A percentile compares a stretch with the other conserved stretches of the same genome.
phyloP scores from a whole-genome alignment of 805 yeast species.

The Wickerhamiella kurtzmanii region DNA sequence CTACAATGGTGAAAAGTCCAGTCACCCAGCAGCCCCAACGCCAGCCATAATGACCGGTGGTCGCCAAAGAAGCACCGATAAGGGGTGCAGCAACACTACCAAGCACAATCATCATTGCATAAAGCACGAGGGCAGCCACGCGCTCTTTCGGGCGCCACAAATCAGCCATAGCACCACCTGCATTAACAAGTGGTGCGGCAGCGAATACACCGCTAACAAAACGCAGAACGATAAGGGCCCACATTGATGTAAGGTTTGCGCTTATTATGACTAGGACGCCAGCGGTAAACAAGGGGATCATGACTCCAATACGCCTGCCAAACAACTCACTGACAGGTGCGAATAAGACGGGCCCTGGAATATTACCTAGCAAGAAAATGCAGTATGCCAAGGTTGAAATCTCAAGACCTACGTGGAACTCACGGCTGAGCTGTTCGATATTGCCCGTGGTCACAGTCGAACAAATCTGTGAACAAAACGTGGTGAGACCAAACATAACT shows the following conservation, averaged over 20 bases:
- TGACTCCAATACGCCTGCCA: conserved; percentile 38
- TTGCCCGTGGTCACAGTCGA: conserved; percentile 40
- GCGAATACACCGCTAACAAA: conserved; percentile 66
- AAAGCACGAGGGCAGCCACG: conserved; percentile 38
- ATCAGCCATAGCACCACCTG: conserved; percentile 42
- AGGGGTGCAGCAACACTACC: conserved; percentile 35
- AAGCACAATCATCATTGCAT: conserved; percentile 33
- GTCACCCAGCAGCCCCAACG: conserved; percentile 41
- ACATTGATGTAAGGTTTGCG: conserved; percentile 32
- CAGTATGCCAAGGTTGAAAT: conserved; percentile 39
- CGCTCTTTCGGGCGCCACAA: conserved; percentile 34
- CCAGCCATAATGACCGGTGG: conserved; percentile 36
- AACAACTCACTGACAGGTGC: conserved; percentile 43
- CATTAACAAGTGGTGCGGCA: conserved; percentile 60
- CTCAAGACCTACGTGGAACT: conserved; percentile 31
- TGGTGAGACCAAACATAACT: conserved; percentile 33
- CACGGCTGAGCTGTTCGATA: conserved; percentile 30
- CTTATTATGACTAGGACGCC: conserved; percentile 28
- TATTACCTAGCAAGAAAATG: conserved; percentile 44
- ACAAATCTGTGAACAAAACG: conserved; percentile 40
- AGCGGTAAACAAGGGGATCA: conserved; percentile 32
- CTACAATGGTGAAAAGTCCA: conserved; percentile 28
- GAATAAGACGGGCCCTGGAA: conserved; percentile 41
- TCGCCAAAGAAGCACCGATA: conserved; percentile 23
- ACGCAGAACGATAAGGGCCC: conserved; percentile 40